Evolutionary conservation across 257 asterid species (phyloP), one percentile per base, ranked within the genome.

Genomic region (Gentiana dahurica): DNA sequence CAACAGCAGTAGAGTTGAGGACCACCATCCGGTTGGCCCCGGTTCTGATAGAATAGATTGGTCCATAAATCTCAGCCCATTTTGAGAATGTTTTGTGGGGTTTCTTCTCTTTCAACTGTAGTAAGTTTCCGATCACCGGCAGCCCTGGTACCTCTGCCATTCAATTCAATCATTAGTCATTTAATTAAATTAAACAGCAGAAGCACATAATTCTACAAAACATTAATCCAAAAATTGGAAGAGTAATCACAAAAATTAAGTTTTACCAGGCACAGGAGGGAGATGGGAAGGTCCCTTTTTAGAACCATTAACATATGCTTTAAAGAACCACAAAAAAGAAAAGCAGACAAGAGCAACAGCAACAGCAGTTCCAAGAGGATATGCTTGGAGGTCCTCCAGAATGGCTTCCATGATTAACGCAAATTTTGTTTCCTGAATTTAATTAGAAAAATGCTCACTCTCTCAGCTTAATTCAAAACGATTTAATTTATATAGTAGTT

Each of bases 21-120:
- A 92, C 89, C 65, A 85, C 76, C 77, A 92, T 71, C 2, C 59
- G 71, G 57, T 51, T 80, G 38, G 88, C 65, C 15, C 98, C 97
- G 8, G 92, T 55, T 67, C 61, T 73, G 68, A 88, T 83, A 1
- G 98, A 83, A 58, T 83, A 92, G 1, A 92, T 55, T 1, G 97
- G 95, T 32, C 97, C 97, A 68, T 92, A 79, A 2, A 59, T 64
- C 68, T 88, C 80, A 34, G 90, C 93, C 95, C 94, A 92, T 52
- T 72, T 83, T n/a, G 85, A 59, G 57, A 92, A 92, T 12, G 97
- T 88, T 55, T 74, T 85, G 77, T 83, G 78, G 36, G 98, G 95
- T 37, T 92, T 92, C 80, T 88, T 92, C 79, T 83, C 95, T 65
- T 80, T 88, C 54, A 92, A 57, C 65, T 92, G 90, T 61, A 92